Base-by-base conservation (phyloP, 139 green algal genomes). In the Ostreobium quekettii region DNA sequence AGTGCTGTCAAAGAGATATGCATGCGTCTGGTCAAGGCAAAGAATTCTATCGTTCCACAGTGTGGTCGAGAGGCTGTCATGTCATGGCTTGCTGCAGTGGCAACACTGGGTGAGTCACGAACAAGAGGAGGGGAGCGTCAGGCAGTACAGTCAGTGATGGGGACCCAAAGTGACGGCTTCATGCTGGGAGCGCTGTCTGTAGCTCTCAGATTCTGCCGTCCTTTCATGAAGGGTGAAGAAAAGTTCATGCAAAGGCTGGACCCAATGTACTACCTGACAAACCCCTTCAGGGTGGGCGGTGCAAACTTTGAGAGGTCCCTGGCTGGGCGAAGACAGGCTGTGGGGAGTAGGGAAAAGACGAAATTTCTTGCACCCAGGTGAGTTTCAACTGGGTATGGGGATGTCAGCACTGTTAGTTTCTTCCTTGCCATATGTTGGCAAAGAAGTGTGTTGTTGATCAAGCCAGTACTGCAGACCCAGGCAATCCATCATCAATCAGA, bases 1-100 rank as follows among this genome's bases (percentile, higher is more conserved):
- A 71, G 70, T 7, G 74, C 74, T 7, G 56, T 62, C 7, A 65
- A 82, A 48, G 59, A 75, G 19, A 70, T 83, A 31, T 48, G 60
- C 1, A 66, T 72, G 64, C 71, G 78, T 3, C 48, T 83, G 4
- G 77, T 68, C 61, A 69, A 67, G 32, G 31, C 67, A n/a, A 82
- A 82, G 77, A 29, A 59, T 35, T 49, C 48, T 19, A 1, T 65
- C 7, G 35, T 53, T 24, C 5, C 60, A 15, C 58, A 53, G 2
- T 11, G 46, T 36, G 76, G 68, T 2, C 72, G 75, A 36, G 79
- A 85, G 71, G 79, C 73, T 48, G 57, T 84, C 33, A 57, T 85
- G 67, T 37, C 53, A 19, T 85, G 79, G 79, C 66, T 84, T 48
- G 53, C 79, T 30, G 74, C 67, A 7, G 70, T 76, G n/a, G 79